Evolutionary conservation across 352 stramenopile species (phyloP).

Genomic region (Albugo candida): DNA sequence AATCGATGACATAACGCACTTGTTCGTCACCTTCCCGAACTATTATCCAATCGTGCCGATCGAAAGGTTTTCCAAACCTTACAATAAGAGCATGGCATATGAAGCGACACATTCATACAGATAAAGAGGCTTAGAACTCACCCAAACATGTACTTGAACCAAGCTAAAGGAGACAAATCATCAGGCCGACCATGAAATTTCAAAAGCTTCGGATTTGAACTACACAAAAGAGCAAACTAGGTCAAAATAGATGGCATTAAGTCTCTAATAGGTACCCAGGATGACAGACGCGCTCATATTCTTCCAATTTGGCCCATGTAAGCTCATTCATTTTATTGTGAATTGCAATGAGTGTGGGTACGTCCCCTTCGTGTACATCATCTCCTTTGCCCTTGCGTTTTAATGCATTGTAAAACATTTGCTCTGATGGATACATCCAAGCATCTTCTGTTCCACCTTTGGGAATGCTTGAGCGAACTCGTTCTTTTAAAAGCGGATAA

Average conservation of each 20-base stretch:
- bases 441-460: constrained; percentile 89
- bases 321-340: constrained; percentile 99
- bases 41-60: constrained; percentile 97
- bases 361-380: constrained; percentile 88
- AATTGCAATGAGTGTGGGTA: constrained; percentile 93
- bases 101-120: background rate
- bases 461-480: constrained; percentile 91
- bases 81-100: background rate
- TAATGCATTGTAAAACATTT: constrained; percentile 99
- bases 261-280: constrained; percentile 16
- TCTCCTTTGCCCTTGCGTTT: constrained; percentile 93
- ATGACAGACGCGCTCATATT: constrained; percentile 91
- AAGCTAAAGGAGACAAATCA: constrained; percentile 90
- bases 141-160: constrained; percentile 76
- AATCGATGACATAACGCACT: constrained; percentile 98
- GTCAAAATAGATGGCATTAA: background rate
- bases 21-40: constrained; percentile 77
- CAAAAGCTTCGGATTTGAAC: constrained; percentile 77
- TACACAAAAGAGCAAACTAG: constrained; percentile 1
- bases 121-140: background rate
- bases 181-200: constrained; percentile 93
- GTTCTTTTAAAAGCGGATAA: constrained; percentile 79
- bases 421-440: constrained; percentile 95
- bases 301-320: constrained; percentile 91
- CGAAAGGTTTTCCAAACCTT: constrained; percentile 80